Base-by-base conservation (phyloP, 164 flowering plant genomes). In the Santalum album region DNA sequence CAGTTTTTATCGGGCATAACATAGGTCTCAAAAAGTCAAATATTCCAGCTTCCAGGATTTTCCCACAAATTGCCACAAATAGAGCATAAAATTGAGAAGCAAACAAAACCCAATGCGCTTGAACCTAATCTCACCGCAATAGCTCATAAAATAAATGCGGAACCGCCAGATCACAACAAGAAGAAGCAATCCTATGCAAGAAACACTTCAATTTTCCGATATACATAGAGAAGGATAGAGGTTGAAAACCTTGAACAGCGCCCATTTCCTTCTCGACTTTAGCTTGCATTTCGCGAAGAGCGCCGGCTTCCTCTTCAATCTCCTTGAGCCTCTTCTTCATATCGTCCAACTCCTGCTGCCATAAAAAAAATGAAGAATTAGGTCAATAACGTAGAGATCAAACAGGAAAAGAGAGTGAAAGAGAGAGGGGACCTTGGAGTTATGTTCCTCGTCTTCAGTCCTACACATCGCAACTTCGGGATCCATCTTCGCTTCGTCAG, bases 301-400 rank as follows among this genome's bases (percentile, higher is more conserved):
- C 76, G 17, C 76, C 70, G 2, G 79, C 79, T 58, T 75, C 79
- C 25, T 75, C 76, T 25, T 75, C 79, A 53, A 75, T 72, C 67
- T 75, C 76, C 63, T 66, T 65, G 9, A 75, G 66, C 44, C 79
- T 48, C 68, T 62, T 75, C 62, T 64, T 69, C 72, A 72, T 75
- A 20, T 64, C 72, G 68, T 75, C 76, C 72, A 75, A 69, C 5
- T 75, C 76, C 79, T 75, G 29, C 0, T 17, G 42, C 42, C 34
- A 9, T 3, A 29, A 38, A 38, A 10, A 12, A 15, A 38, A 38
- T 36, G 12, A 36, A 6, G 12, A 3, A 12, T n/a, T n/a, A 14
- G 16, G 17, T 3, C 42, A 12, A 38, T 4, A 14, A 38, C 16
- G 35, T 7, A 19, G 1, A 23, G 14, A 49, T n/a, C n/a, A n/a